phyloP scores from a whole-genome alignment of 192 early-diverging fungal genomes.

The Haplosporangium gracile region DNA sequence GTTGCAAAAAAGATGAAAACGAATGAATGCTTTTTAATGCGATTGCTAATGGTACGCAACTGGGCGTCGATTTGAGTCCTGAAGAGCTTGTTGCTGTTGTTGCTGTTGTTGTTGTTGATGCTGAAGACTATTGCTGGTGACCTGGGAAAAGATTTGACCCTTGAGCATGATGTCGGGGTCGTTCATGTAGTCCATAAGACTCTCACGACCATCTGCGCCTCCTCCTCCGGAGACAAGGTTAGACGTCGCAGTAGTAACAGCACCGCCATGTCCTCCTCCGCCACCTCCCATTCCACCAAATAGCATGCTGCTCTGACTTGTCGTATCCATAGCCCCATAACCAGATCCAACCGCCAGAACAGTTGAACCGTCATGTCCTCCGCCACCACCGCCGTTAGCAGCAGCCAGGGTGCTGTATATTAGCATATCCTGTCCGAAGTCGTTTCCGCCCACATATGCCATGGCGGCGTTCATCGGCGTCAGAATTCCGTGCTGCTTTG shows the following conservation, averaged over 20 bases:
- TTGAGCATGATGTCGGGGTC: conserved; percentile 22
- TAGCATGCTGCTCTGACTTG: not conserved
- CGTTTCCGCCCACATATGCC: not conserved
- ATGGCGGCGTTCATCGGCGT: not conserved
- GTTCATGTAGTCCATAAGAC: conserved; percentile 30
- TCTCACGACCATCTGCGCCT: not conserved
- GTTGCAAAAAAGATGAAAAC: not conserved
- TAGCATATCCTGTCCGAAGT: not conserved
- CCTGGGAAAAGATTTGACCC: conserved; percentile 30
- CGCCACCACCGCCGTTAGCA: not conserved
- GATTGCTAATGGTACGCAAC: not conserved
- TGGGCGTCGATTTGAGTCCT: not conserved
- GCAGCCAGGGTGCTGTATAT: not conserved
- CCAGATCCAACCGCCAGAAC: not conserved
- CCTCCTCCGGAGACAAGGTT: not conserved
- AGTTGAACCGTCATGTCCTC: not conserved
- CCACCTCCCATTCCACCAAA: not conserved
- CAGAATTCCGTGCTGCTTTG: not conserved
- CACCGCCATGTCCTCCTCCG: not conserved
- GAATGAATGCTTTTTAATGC: not conserved
- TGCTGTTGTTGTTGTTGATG: conserved; percentile 21
- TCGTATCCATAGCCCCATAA: not conserved
- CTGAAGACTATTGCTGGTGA: conserved; percentile 19
- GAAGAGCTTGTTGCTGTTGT: conserved; percentile 1
- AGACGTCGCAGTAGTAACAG: not conserved